Evolutionary conservation across 805 yeast genomes (phyloP).

Genomic region (Cyberlindnera sargentensis): DNA sequence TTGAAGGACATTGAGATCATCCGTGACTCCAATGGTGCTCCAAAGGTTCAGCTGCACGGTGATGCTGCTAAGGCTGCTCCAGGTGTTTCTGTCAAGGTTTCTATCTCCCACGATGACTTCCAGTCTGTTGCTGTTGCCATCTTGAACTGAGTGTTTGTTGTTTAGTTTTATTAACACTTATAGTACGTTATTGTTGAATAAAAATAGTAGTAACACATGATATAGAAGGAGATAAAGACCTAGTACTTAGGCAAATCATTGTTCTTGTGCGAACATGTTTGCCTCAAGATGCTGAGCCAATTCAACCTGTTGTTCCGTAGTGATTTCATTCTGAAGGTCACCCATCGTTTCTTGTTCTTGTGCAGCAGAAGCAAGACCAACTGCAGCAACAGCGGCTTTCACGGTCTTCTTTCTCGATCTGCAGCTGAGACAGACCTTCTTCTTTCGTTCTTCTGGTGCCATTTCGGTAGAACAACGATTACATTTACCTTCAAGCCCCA

Average conservation of each 20-base stretch:
- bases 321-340: background rate
- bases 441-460: slow-evolving; percentile 37
- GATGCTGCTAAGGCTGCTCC: slow-evolving; percentile 70
- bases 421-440: slow-evolving; percentile 50
- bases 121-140: slow-evolving; percentile 98
- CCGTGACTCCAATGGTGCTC: slow-evolving; percentile 63
- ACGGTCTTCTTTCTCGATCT: slow-evolving; percentile 44
- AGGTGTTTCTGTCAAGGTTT: slow-evolving; percentile 68
- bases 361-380: slow-evolving; percentile 7
- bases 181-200: too few relatives aligned
- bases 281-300: slow-evolving; percentile 18
- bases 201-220: too few relatives aligned
- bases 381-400: slow-evolving; percentile 9
- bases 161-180: too few relatives aligned
- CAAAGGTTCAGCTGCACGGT: slow-evolving; percentile 71
- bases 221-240: background rate
- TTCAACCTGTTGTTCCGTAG: slow-evolving; percentile 5
- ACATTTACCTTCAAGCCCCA: slow-evolving; percentile 54
- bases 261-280: slow-evolving; percentile 19
- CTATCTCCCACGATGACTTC: slow-evolving; percentile 93
- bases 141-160: slow-evolving; percentile 13
- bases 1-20: slow-evolving; percentile 84
- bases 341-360: background rate
- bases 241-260: background rate
- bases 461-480: slow-evolving; percentile 53